A percentile compares a stretch with the other conserved stretches of the same genome.
Evolutionary conservation across 768 basidiomycete species (phyloP).

Genomic region (Leccinum obscurum): DNA sequence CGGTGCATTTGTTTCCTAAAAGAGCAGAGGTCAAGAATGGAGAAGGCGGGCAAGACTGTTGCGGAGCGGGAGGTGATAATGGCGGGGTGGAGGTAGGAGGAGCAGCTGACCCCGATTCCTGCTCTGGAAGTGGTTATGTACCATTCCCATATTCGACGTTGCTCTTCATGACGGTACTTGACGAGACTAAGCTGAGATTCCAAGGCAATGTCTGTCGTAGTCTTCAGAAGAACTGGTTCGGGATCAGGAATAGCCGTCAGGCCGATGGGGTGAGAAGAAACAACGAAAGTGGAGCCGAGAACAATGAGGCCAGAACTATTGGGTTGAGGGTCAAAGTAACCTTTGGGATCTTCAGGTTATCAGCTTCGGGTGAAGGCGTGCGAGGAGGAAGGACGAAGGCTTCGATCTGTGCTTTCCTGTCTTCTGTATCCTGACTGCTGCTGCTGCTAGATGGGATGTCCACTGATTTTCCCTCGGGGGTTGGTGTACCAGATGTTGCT

Average conservation of each 20-base stretch:
- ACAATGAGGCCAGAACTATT: slow-evolving; percentile 29
- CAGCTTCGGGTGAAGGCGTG: slow-evolving; percentile 40
- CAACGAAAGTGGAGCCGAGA: slow-evolving; percentile 32
- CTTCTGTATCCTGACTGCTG: slow-evolving; percentile 38
- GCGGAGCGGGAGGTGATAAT: no score
- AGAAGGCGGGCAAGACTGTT: no score
- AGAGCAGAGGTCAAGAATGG: no score
- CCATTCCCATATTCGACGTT: slow-evolving; percentile 93
- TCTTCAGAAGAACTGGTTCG: slow-evolving; percentile 51
- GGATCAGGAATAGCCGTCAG: slow-evolving; percentile 34
- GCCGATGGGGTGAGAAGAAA: slow-evolving; percentile 32
- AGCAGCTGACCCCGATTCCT: no score
- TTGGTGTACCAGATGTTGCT: slow-evolving; percentile 30
- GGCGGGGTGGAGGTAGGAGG: no score
- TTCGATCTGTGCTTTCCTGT: slow-evolving; percentile 71
- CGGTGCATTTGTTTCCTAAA: no score
- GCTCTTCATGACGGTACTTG: slow-evolving; percentile 83
- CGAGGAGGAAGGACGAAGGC: slow-evolving; percentile 39
- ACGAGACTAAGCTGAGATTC: slow-evolving; percentile 72
- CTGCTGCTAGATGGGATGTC: slow-evolving; percentile 6
- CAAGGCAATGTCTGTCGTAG: slow-evolving; percentile 64
- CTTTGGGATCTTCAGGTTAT: slow-evolving; percentile 33
- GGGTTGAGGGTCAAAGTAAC: slow-evolving; percentile 46
- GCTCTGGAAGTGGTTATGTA: slow-evolving; percentile 38
- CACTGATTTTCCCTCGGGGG: slow-evolving; percentile 25